Conservation (phyloP, 352 stramenopile species). For the Phytophthora hibernalis region DNA sequence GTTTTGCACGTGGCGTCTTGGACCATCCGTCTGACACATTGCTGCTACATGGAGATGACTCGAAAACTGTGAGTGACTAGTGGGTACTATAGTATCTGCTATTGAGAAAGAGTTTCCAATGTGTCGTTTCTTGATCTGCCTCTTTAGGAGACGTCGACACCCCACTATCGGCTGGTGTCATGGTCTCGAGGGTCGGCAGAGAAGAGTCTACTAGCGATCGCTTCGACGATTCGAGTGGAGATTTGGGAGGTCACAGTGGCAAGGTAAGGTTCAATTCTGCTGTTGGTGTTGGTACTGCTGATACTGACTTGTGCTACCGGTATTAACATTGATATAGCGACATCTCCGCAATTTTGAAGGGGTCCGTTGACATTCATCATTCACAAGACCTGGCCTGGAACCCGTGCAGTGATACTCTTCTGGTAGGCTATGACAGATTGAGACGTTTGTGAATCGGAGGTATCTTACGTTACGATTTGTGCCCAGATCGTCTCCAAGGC, state of each 20-base stretch:
- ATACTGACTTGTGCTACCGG: background rate
- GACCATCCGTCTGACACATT: constrained; percentile 19
- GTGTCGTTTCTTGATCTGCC: background rate
- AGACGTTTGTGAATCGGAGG: background rate
- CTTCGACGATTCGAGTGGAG: constrained; percentile 30
- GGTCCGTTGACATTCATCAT: constrained; percentile 13
- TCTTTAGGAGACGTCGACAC: constrained; percentile 1
- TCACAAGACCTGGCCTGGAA: constrained; percentile 50
- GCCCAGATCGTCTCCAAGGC: constrained; percentile 43
- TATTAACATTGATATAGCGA: constrained; percentile 9
- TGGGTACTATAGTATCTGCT: background rate
- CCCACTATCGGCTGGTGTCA: constrained; percentile 27
- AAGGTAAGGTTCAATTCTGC: constrained; percentile 21
- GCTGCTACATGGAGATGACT: constrained; percentile 21
- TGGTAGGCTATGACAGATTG: constrained; percentile 27
- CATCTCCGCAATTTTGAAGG: constrained; percentile 25
- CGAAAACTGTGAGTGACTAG: constrained; percentile 20
- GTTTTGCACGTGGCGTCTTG: constrained; percentile 10
- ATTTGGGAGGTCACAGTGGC: constrained; percentile 44
- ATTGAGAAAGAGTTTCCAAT: background rate
- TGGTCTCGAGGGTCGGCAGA: constrained; percentile 38
- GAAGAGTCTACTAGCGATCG: constrained; percentile 41
- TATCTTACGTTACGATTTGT: background rate
- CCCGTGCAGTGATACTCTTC: constrained; percentile 33
- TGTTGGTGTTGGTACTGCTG: background rate